Evolutionary conservation across 768 basidiomycete genomes (phyloP).

Genomic region (Xerocomus brunneocitrinus): DNA sequence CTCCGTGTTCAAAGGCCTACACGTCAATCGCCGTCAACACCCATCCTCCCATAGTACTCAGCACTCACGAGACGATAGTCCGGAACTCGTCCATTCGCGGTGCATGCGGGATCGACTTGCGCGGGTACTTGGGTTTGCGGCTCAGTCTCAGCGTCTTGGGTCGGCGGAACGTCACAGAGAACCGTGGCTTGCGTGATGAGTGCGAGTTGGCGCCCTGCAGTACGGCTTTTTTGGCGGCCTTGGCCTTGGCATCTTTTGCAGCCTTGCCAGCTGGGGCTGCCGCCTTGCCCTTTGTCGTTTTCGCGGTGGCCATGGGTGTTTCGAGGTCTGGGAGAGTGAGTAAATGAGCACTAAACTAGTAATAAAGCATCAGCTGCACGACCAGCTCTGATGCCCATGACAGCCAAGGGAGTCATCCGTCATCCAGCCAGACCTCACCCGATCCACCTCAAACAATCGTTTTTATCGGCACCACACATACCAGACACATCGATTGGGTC

Average conservation of each 20-base stretch:
- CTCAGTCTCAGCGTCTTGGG: conserved; percentile 87
- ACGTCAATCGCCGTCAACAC: neutral
- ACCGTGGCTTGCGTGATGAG: conserved; percentile 74
- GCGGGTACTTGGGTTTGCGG: conserved; percentile 89
- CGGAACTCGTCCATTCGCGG: conserved; percentile 97
- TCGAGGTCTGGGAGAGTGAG: conserved; percentile 6
- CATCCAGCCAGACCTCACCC: conserved; percentile 17
- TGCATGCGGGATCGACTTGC: conserved; percentile 87
- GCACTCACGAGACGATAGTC: conserved; percentile 81
- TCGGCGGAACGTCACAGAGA: conserved; percentile 89
- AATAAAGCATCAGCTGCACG: neutral
- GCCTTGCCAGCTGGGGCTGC: conserved; percentile 27
- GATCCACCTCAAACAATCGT: conserved; percentile 18
- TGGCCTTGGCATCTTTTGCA: conserved; percentile 63
- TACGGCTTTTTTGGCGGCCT: conserved; percentile 94
- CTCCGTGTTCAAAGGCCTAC: conserved; percentile 87
- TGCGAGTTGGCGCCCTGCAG: conserved; percentile 81
- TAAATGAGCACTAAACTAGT: conserved; percentile 4
- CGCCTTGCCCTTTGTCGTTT: conserved; percentile 60
- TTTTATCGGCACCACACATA: neutral
- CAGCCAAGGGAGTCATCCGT: neutral
- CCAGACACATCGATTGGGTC: neutral
- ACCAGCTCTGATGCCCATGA: too few species aligned
- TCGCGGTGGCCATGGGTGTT: conserved; percentile 61
- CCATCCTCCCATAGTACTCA: too few species aligned